These are phyloP conservation scores for Alternaria conjuncta DNA, from an alignment of 2,329 filamentous ascomycete genomes.

Conservation along the genomic window DNA sequence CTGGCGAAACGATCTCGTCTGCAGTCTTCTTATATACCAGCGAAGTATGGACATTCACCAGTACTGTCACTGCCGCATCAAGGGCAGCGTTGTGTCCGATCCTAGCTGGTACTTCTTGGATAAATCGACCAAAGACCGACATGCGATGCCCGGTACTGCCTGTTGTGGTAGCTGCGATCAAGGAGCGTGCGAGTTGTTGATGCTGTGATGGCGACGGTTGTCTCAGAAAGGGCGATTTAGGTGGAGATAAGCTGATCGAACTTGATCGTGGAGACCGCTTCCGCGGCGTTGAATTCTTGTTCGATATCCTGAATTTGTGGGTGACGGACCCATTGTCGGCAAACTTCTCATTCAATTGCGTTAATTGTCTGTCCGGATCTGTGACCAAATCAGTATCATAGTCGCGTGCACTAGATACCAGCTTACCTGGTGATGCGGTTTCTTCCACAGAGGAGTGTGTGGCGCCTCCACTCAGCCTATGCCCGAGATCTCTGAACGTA, in stretches of 20 bases:
- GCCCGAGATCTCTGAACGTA: slow-evolving; percentile 41
- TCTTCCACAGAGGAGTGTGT: background rate
- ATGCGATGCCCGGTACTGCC: slow-evolving; percentile 39
- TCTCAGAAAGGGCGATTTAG: slow-evolving; percentile 23
- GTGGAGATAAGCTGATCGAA: slow-evolving; percentile 18
- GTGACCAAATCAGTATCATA: background rate
- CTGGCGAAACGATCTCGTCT: slow-evolving; percentile 33
- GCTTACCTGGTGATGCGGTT: slow-evolving; percentile 5
- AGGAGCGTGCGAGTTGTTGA: slow-evolving; percentile 34
- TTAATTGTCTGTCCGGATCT: slow-evolving; percentile 26
- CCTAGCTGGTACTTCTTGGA: slow-evolving; percentile 36
- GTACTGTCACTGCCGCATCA: slow-evolving; percentile 40
- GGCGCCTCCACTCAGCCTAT: slow-evolving; percentile 16
- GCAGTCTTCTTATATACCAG: slow-evolving; percentile 31
- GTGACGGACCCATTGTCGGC: slow-evolving; percentile 35
- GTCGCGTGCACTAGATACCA: background rate
- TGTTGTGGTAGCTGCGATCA: slow-evolving; percentile 32
- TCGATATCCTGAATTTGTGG: slow-evolving; percentile 38
- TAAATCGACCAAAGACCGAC: slow-evolving; percentile 42
- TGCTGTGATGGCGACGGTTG: slow-evolving; percentile 36
- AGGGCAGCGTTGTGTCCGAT: slow-evolving; percentile 42
- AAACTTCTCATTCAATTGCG: slow-evolving; percentile 33
- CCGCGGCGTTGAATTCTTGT: slow-evolving; percentile 3
- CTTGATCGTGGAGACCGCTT: slow-evolving; percentile 17
- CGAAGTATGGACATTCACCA: slow-evolving; percentile 37